Conservation (phyloP, 2,329 filamentous ascomycete species). For the Aspergillus japonicus region DNA sequence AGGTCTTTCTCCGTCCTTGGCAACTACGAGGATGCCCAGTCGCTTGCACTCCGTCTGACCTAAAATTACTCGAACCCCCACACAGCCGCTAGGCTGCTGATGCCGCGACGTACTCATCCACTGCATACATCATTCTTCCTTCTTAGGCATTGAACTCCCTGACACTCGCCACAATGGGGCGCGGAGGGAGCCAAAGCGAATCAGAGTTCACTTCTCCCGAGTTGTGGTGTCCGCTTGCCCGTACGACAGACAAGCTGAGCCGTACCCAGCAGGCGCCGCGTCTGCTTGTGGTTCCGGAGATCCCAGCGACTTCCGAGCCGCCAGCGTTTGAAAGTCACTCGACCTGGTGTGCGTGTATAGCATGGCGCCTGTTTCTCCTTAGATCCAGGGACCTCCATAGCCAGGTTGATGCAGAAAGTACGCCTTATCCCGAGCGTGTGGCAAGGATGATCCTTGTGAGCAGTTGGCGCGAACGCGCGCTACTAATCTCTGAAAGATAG, state of each 20-base stretch:
- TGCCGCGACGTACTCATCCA: not conserved
- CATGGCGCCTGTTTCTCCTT: not conserved
- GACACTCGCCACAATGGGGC: slow-evolving; percentile 8
- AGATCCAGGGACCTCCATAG: not conserved
- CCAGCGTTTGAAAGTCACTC: not conserved
- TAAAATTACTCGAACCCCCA: not conserved
- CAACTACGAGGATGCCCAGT: not conserved
- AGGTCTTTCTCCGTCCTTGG: not conserved
- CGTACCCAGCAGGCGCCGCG: not conserved
- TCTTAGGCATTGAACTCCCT: not conserved
- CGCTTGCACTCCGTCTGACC: not conserved
- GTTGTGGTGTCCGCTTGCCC: not conserved
- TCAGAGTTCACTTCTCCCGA: not conserved
- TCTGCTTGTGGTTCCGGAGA: not conserved
- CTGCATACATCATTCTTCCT: slow-evolving; percentile 8
- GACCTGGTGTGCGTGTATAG: not conserved
- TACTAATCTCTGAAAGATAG: too few relatives aligned
- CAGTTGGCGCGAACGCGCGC: too few relatives aligned
- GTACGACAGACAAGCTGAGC: not conserved
- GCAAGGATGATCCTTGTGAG: not conserved
- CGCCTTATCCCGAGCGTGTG: not conserved
- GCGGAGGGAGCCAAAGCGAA: not conserved
- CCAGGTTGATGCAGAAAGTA: too few relatives aligned
- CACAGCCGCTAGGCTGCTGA: not conserved
- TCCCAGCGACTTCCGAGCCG: not conserved